Conservation (phyloP, 139 green algal genomes). For the Picochlorum sp. region DNA sequence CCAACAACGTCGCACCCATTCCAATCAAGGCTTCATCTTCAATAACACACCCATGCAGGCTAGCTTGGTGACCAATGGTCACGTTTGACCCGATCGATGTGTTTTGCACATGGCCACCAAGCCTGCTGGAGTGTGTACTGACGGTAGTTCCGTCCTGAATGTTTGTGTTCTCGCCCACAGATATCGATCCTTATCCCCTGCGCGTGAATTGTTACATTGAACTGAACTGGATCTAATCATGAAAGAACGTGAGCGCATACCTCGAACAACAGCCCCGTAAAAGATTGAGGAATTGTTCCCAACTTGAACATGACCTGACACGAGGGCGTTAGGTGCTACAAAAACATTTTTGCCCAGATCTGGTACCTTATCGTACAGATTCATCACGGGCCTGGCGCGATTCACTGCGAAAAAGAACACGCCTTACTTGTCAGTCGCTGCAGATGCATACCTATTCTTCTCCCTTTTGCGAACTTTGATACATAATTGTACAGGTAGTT, state of each 20-base stretch:
- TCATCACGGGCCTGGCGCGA: constrained; percentile 56
- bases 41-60: constrained; percentile 80
- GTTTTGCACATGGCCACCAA: constrained; percentile 12
- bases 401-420: constrained; percentile 47
- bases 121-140: constrained; percentile 19
- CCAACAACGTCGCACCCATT: constrained; percentile 83
- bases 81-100: constrained; percentile 81
- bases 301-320: constrained; percentile 80
- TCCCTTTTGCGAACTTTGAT: not conserved
- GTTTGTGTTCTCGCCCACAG: constrained; percentile 78
- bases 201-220: not conserved
- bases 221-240: constrained; percentile 1
- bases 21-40: constrained; percentile 83
- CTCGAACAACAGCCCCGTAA: constrained; percentile 80
- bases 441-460: not conserved
- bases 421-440: not conserved
- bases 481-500: not conserved
- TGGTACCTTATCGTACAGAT: constrained; percentile 53
- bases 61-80: constrained; percentile 74
- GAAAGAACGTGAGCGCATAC: constrained; percentile 33
- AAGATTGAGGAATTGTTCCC: constrained; percentile 77
- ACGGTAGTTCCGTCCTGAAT: constrained; percentile 87
- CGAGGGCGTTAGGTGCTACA: constrained; percentile 76
- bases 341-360: constrained; percentile 52
- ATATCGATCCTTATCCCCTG: constrained; percentile 81